Base-by-base conservation (phyloP, 2,329 filamentous ascomycete genomes). In the Magnaporthiopsis incrustans region DNA sequence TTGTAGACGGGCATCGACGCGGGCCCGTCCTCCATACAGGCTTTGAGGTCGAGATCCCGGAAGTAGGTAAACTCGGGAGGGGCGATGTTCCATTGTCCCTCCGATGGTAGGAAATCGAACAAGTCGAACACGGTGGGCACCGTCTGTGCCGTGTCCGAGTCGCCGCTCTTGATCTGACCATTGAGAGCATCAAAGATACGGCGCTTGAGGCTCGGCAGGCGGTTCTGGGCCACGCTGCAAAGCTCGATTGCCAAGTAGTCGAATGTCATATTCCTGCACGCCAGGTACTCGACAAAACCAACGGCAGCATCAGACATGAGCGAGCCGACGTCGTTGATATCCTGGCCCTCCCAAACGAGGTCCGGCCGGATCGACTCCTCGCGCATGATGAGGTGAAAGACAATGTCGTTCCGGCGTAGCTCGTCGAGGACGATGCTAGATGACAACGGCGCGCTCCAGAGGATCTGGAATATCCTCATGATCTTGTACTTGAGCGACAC, bases 241-340 rank as follows among this genome's bases (percentile, higher is more conserved):
- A 99, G 83, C 73, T 98, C 94, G 66, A 90, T 87, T 18, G 90
- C 88, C 44, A 92, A 86, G 72, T 97, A 98, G 70, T 96, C 91
- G 67, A 96, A 85, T 56, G 91, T 84, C 70, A 91, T 85, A 62
- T 90, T 87, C 64, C 96, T 86, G 65, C 91, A 83, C 15, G 85
- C 82, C 59, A 99, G 81, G 72, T 96, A 96, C 70, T 94, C 88
- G 44, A 89, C 82, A 56, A 95, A 84, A 0, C 89, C 86, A 50
- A 83, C 76, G 1, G 90, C 87, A 12, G 90, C 88, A 26, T 87
- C 81, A 0, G 83, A 85, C 25, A 88, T 77, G 64, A 92, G 85
- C 71, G 97, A 95, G 8, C 87, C 81, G 0, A 85, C 81, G 57
- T 86, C 79, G 15, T 74, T 73, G 57, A 89, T 79, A 26, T 83